phyloP scores from a whole-genome alignment of 441 rosid species.

The Brassica hybrid region DNA sequence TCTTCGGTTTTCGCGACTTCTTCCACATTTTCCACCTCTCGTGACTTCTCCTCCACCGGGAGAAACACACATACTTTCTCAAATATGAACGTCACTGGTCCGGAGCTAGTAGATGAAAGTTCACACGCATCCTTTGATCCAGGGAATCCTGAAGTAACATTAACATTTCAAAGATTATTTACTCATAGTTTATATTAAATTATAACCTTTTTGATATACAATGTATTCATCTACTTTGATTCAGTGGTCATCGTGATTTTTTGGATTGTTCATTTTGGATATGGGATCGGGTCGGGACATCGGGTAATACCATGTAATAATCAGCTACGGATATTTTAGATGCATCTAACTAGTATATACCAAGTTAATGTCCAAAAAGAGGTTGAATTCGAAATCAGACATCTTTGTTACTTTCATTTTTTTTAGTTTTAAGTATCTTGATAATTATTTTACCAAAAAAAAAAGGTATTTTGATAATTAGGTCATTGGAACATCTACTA shows the following conservation, averaged over 20 bases:
- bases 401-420: background rate
- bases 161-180: background rate
- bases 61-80: conserved; percentile 26
- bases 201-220: background rate
- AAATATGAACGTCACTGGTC: conserved; percentile 27
- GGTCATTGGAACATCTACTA: background rate
- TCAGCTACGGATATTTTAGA: background rate
- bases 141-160: conserved; percentile 10
- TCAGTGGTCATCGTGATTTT: background rate
- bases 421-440: background rate
- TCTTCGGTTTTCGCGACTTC: conserved; percentile 44
- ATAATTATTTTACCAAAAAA: too few species aligned
- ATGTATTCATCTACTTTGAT: background rate
- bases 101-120: background rate
- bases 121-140: conserved; percentile 26
- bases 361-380: background rate
- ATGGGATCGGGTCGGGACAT: background rate
- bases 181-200: background rate
- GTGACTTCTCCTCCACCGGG: conserved; percentile 46
- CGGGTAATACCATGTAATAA: background rate
- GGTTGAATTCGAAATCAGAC: background rate
- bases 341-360: background rate
- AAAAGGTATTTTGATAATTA: background rate
- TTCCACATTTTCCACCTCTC: conserved; percentile 31
- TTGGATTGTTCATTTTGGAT: background rate